Base-by-base conservation (phyloP, 2,329 filamentous ascomycete species). In the Neonectria faginata region DNA sequence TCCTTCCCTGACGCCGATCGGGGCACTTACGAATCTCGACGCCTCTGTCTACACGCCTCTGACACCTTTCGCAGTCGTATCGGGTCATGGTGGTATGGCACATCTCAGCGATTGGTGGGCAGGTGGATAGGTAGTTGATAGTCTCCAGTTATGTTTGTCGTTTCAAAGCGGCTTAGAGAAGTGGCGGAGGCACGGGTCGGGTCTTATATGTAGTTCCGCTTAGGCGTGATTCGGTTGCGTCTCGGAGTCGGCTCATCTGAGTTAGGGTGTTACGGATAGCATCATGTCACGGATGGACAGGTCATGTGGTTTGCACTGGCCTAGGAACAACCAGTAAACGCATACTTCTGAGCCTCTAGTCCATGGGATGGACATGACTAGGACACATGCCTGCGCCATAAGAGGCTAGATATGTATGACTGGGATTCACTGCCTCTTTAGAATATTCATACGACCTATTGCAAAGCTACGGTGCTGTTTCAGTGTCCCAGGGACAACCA, bases 51-150 rank as follows among this genome's bases (percentile, higher is more conserved):
- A 42, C n/a, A 2, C 57, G 50, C 41, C 50, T 60, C n/a, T 54
- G 29, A 29, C 57, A 60, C 29, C 14, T 39, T 14, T 9, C 12
- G 41, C 57, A 60, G 57, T 60, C 50, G 41, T 54, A 45, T 1
- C 44, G 53, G 14, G 47, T 20, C 12, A 31, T 57, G 1, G 29
- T 20, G 2, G 50, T 60, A 3, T 44, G 16, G 14, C 31, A 58
- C 8, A n/a, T 41, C 14, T 39, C 51, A 27, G n/a, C 16, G 10
- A 3, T 11, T n/a, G 33, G 4, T 18, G 4, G n/a, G 12, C 25
- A 25, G 5, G 25, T 4, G 25, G 18, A 8, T 3, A 33, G 5
- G 58, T 41, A 52, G 48, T 48, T 12, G 9, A 2, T 47, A 5
- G 16, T 39, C 14, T 5, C 14, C 61, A 16, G 18, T n/a, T 9